Conservation (phyloP, 2,329 filamentous ascomycete genomes). For the Dendryphion nanum region DNA sequence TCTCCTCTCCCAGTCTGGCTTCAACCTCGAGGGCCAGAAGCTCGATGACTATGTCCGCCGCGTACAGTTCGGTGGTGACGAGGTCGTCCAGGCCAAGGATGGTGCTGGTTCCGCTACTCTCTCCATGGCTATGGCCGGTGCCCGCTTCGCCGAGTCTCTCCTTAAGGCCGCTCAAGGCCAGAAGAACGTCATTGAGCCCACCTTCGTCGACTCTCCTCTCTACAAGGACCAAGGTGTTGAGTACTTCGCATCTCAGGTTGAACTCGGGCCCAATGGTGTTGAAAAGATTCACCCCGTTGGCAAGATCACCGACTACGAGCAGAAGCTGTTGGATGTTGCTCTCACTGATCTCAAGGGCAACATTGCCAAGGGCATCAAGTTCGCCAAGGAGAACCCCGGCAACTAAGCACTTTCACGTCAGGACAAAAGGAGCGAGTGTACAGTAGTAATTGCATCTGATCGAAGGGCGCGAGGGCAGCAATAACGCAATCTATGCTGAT, state of each 20-base stretch:
- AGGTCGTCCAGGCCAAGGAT: slow-evolving; percentile 99
- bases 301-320: slow-evolving; percentile 78
- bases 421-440: too few relatives aligned
- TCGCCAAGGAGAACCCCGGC: slow-evolving; percentile 58
- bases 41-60: slow-evolving; percentile 79
- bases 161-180: slow-evolving; percentile 90
- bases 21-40: slow-evolving; percentile 78
- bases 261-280: slow-evolving; percentile 94
- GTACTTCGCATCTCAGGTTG: slow-evolving; percentile 94
- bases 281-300: slow-evolving; percentile 90
- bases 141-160: slow-evolving; percentile 81
- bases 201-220: slow-evolving; percentile 93
- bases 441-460: too few relatives aligned
- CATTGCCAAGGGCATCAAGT: slow-evolving; percentile 85
- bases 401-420: too few relatives aligned
- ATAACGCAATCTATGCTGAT: slow-evolving; percentile 9
- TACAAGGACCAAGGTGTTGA: slow-evolving; percentile 98
- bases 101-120: slow-evolving; percentile 95
- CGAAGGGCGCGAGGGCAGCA: slow-evolving; percentile 1
- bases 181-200: slow-evolving; percentile 93
- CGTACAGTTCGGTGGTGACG: slow-evolving; percentile 98
- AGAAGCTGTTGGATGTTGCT: slow-evolving; percentile 84
- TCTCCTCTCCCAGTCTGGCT: slow-evolving; percentile 89
- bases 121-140: slow-evolving; percentile 97
- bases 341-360: slow-evolving; percentile 85